Base-by-base conservation (phyloP, 2,329 filamentous ascomycete genomes). In the Fusarium scirpi region DNA sequence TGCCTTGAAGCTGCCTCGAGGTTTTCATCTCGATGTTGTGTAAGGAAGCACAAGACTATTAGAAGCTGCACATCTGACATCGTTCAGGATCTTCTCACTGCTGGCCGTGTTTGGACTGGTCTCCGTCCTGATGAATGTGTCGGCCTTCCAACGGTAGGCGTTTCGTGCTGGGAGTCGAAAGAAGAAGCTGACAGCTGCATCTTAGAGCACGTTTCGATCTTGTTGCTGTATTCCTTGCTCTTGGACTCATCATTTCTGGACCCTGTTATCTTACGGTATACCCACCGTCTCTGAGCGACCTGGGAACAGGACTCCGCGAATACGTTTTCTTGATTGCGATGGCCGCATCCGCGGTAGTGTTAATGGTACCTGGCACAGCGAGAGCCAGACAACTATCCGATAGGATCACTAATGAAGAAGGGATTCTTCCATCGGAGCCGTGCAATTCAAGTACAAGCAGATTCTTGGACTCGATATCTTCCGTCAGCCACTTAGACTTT, bases 71-170 rank as follows among this genome's bases (percentile, higher is more conserved):
- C 22, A 56, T 38, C 70, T 74, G 60, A 74, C 53, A 24, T 29
- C 20, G n/a, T 32, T 18, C 25, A 74, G 72, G 13, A 57, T 62
- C 27, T 13, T 62, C 12, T 58, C 48, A 25, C 48, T 73, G 25
- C 18, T 73, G 46, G n/a, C 38, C 12, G 47, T 73, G 22, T 68
- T 61, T 27, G 69, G 65, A 18, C 45, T 55, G 30, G 52, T 68
- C 32, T 58, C 61, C 27, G 24, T 53, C n/a, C 53, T 74, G 22
- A 44, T 48, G 34, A 57, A 72, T 56, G 60, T 46, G 41, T 40
- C 53, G 20, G 38, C 62, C 8, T 67, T 74, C 27, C 54, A 68
- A 63, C 62, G 65, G 72, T 74, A 74, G 58, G 62, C 43, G 32
- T 22, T 30, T 60, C 43, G 22, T 24, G 27, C n/a, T 51, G 18